Evolutionary conservation across 2,329 filamentous ascomycete genomes (phyloP).

Genomic region (Sporothrix inflata): DNA sequence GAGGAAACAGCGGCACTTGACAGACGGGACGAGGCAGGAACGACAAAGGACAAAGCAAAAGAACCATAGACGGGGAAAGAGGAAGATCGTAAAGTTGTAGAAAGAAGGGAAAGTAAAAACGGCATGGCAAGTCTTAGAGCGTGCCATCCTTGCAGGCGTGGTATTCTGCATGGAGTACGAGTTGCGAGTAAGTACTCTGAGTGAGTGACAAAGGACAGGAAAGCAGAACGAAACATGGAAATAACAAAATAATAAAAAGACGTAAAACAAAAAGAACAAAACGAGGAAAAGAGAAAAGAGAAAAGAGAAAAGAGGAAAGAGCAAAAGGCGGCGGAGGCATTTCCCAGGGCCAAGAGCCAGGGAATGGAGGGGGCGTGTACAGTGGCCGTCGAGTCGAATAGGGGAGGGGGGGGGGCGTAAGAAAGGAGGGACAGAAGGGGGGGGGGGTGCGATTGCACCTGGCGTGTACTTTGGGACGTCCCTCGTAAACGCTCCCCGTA

Average conservation of each 20-base stretch:
- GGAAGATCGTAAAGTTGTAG: not conserved
- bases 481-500: conserved; percentile 22
- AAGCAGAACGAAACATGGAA: conserved; percentile 1
- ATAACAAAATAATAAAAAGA: not conserved
- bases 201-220: not conserved
- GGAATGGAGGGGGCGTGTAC: conserved; percentile 28
- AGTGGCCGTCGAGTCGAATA: not conserved
- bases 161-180: not conserved
- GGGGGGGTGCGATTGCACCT: not conserved
- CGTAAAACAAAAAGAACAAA: not conserved
- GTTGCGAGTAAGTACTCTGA: not conserved
- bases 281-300: not conserved
- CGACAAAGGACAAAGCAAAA: not conserved
- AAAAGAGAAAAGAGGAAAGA: conserved; percentile 11
- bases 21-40: conserved; percentile 2
- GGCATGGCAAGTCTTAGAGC: too few species aligned
- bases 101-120: too few species aligned
- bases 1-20: conserved; percentile 6
- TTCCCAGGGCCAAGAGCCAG: not conserved
- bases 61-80: not conserved
- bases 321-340: not conserved
- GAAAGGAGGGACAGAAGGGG: not conserved
- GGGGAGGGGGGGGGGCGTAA: conserved; percentile 14
- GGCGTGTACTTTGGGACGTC: not conserved
- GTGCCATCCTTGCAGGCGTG: not conserved